Evolutionary conservation across 2,329 filamentous ascomycete species (phyloP).

Genomic region (Cryphonectria radicalis): DNA sequence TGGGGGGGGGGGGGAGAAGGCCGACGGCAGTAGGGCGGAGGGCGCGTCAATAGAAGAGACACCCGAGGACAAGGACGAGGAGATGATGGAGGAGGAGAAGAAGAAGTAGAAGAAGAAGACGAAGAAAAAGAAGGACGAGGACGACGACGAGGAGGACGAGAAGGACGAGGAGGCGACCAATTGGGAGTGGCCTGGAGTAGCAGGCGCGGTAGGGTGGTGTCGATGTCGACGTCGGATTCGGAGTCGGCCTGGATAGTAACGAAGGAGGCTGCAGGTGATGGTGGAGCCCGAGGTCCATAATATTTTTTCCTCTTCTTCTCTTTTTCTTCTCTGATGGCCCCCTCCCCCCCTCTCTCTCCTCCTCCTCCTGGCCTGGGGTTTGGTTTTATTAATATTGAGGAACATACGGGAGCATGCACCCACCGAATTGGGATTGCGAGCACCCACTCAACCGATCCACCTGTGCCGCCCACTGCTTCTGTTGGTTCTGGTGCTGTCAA

Average conservation of each 20-base stretch:
- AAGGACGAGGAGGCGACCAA: background rate
- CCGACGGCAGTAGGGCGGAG: no score
- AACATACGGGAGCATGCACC: slow-evolving; percentile 17
- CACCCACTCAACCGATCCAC: slow-evolving; percentile 5
- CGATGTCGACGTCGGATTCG: slow-evolving; percentile 9
- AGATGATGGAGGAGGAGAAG: background rate
- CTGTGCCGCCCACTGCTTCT: slow-evolving; percentile 10
- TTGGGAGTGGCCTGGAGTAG: slow-evolving; percentile 7
- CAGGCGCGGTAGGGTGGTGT: slow-evolving; percentile 7
- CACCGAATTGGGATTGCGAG: slow-evolving; percentile 25
- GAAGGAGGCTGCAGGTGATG: slow-evolving; percentile 3
- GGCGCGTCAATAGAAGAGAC: background rate
- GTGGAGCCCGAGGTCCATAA: slow-evolving; percentile 7
- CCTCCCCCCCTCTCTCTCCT: background rate
- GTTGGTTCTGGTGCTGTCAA: background rate
- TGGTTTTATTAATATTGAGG: slow-evolving; percentile 27
- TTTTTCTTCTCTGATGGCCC: slow-evolving; percentile 15
- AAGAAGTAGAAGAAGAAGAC: slow-evolving; percentile 6
- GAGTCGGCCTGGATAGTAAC: background rate
- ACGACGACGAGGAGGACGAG: background rate
- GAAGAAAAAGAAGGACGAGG: slow-evolving; percentile 8
- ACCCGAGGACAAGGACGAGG: background rate
- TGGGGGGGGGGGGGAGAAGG: no score
- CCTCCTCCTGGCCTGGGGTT: background rate
- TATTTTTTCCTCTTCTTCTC: background rate